A percentile compares a stretch with the other conserved stretches of the same genome.
Evolutionary conservation across 768 basidiomycete genomes (phyloP).

Genomic region (Pholiota molesta): DNA sequence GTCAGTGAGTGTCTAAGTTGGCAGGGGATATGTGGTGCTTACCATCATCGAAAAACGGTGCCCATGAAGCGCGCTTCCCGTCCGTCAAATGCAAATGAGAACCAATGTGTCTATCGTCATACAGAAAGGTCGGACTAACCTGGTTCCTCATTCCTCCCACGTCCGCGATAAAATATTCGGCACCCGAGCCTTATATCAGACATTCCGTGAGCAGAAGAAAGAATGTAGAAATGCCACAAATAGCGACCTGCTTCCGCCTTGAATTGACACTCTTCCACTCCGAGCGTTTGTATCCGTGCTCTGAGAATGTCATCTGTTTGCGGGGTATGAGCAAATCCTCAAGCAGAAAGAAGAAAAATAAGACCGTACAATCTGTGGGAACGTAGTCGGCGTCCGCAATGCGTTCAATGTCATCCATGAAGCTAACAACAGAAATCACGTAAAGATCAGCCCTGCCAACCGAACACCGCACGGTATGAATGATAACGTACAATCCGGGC

Average conservation of each 20-base stretch:
- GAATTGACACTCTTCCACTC: constrained; percentile 74
- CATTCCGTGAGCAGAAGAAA: not conserved
- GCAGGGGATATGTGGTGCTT: not conserved
- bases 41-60: constrained; percentile 79
- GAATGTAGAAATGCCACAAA: constrained; percentile 1
- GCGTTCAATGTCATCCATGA: constrained; percentile 69
- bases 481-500: constrained; percentile 73
- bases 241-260: constrained; percentile 54
- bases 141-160: constrained; percentile 66
- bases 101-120: constrained; percentile 1
- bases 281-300: constrained; percentile 72
- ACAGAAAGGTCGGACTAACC: constrained; percentile 26
- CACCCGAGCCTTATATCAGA: constrained; percentile 28
- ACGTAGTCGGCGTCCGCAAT: constrained; percentile 57
- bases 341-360: not conserved
- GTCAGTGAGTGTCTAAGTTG: not conserved
- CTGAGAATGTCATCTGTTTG: constrained; percentile 70
- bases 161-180: constrained; percentile 71
- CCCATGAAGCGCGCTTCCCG: constrained; percentile 64
- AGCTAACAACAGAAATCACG: constrained; percentile 42
- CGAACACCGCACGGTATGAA: not conserved
- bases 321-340: not conserved
- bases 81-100: too few species aligned
- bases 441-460: not conserved
- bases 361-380: constrained; percentile 63